These are phyloP conservation scores for Plectosphaerella sp. DNA, from an alignment of 2,329 filamentous ascomycete genomes.

Conservation along the genomic window DNA sequence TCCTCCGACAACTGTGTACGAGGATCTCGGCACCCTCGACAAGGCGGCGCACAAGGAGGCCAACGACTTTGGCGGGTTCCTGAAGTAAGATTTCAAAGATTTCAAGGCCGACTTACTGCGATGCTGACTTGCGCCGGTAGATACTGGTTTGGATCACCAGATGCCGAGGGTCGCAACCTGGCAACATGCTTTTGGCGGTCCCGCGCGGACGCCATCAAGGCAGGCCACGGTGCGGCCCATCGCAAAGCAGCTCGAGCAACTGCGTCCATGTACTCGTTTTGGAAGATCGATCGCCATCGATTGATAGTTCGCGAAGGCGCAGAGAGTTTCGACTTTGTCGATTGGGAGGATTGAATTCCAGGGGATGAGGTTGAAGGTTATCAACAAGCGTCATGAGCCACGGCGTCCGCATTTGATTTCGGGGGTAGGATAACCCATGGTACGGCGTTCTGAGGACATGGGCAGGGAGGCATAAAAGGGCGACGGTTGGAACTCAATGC, in stretches of 20 bases:
- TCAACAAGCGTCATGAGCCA: background rate
- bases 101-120: background rate
- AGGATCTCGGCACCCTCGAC: conserved; percentile 68
- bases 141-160: conserved; percentile 83
- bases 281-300: conserved; percentile 66
- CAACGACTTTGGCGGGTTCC: conserved; percentile 69
- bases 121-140: conserved; percentile 28
- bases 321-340: conserved; percentile 56
- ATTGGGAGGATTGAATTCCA: conserved; percentile 42
- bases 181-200: conserved; percentile 72
- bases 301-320: conserved; percentile 65
- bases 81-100: conserved; percentile 54
- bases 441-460: too few species aligned
- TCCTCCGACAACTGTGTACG: conserved; percentile 60
- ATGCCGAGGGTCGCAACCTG: conserved; percentile 68
- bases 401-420: too few species aligned
- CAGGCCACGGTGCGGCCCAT: conserved; percentile 56
- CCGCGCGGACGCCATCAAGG: conserved; percentile 53
- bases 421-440: too few species aligned
- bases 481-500: too few species aligned
- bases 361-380: background rate
- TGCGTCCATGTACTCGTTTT: conserved; percentile 60
- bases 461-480: too few species aligned
- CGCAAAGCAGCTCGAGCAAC: conserved; percentile 61
- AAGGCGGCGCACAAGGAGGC: conserved; percentile 78